Conservation (phyloP, 345 rosid species). For the Alliaria petiolata region DNA sequence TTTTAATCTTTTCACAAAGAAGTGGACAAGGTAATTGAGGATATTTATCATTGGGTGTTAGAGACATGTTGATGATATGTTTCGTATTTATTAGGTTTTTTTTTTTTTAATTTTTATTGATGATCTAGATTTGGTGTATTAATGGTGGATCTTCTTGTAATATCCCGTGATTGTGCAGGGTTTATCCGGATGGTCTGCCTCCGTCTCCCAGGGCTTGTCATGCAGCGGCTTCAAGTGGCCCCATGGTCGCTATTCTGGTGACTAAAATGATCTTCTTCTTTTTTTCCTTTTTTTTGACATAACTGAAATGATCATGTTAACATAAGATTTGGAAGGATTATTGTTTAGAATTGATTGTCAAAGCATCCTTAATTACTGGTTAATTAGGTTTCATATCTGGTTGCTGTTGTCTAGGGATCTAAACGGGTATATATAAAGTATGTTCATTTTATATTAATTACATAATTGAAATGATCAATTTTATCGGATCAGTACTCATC, state of each 20-base stretch:
- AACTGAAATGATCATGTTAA: too few relatives aligned
- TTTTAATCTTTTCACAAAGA: constrained; percentile 55
- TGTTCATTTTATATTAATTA: too few relatives aligned
- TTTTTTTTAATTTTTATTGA: background rate
- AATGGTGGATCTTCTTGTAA: background rate
- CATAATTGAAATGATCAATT: too few relatives aligned
- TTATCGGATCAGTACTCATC: too few relatives aligned
- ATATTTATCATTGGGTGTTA: background rate
- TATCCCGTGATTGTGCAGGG: constrained; percentile 37
- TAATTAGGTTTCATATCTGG: background rate
- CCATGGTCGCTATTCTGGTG: constrained; percentile 80
- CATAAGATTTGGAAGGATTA: too few relatives aligned
- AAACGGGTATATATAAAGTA: too few relatives aligned
- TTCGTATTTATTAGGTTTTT: too few relatives aligned
- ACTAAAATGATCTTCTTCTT: background rate
- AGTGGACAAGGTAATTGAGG: constrained; percentile 62
- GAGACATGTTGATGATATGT: background rate
- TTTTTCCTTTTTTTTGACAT: too few relatives aligned
- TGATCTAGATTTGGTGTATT: background rate
- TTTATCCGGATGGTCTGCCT: constrained; percentile 62
- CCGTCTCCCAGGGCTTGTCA: constrained; percentile 92
- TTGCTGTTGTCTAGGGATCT: background rate
- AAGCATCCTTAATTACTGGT: too few relatives aligned
- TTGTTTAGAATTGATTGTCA: background rate
- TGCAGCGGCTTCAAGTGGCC: constrained; percentile 65